Evolutionary conservation across 106 monocot genomes (phyloP), one percentile per base, ranked within the genome.

Genomic region (Allium cepa): DNA sequence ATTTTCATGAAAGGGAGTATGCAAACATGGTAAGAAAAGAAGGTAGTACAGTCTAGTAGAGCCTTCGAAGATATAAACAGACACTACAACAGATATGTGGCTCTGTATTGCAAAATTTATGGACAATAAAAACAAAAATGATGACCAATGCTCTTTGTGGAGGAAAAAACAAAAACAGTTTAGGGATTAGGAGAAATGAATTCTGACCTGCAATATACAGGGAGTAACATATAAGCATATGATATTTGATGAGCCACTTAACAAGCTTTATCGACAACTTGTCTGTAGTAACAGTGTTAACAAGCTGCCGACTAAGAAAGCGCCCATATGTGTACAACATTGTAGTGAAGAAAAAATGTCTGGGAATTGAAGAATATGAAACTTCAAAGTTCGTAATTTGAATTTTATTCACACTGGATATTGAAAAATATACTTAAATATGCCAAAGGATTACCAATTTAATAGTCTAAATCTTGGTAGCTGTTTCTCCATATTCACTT

Each of bases 151-250:
- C 36, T 36, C 36, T 36, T 36, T 2, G 4, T 2, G 36, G 5
- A 36, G 36, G 36, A 36, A 36, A 36, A 36, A 36, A 36, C 36
- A 36, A 36, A 3, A 36, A 36, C n/a, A 36, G 5, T 36, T 36
- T 36, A 36, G 4, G 36, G 4, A 47, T 14, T 62, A 27, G 45
- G 22, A 27, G 17, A 12, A 18, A 51, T 11, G 13, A n/a, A 51
- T 66, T 51, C 50, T 66, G 26, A 96, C 76, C 91, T 80, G 92
- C 88, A 77, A 92, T 86, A 50, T 96, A 96, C 14, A 92, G 72
- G 72, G 88, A 96, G 76, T 96, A 96, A 60, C 96, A 96, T 55
- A 96, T 96, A 66, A 96, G 57, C 96, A 96, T 96, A 72, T 92
- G 96, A 73, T 96, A 96, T 75, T 96, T 96, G 73, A 96, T 82